phyloP scores from a whole-genome alignment of 345 rosid species.

The Citrus sp. region DNA sequence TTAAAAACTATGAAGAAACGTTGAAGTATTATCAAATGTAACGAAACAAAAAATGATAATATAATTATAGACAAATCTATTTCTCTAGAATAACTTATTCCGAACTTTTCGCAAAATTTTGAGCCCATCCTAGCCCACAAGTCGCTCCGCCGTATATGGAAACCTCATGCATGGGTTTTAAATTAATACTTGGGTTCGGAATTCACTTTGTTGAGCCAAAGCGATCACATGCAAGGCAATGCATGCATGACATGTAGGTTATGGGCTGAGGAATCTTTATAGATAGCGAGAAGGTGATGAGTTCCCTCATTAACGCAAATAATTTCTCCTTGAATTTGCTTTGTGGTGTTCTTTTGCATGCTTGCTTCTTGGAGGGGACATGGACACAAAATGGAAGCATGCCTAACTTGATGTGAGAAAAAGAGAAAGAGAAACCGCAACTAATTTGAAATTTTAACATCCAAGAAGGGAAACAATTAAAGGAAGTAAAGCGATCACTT shows the following conservation, averaged over 20 bases:
- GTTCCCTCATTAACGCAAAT: background rate
- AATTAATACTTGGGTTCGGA: no score
- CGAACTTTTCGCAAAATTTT: no score
- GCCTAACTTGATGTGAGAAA: constrained; percentile 18
- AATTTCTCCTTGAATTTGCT: background rate
- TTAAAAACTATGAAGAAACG: no score
- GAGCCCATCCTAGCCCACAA: no score
- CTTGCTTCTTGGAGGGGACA: constrained; percentile 3
- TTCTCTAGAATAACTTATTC: no score
- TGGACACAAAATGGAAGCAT: background rate
- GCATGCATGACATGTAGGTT: background rate
- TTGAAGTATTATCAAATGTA: no score
- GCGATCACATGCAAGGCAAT: background rate
- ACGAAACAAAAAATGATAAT: no score
- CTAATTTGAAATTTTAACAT: constrained; percentile 4
- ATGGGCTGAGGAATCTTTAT: background rate
- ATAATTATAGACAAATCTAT: no score
- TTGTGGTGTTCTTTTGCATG: constrained; percentile 13
- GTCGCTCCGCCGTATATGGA: no score
- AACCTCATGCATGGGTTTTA: no score
- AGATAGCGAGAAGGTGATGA: background rate
- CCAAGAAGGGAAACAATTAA: constrained; percentile 2
- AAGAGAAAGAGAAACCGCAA: background rate
- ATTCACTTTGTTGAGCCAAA: background rate
- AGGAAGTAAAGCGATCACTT: background rate